These are phyloP conservation scores for Pythium rishiriense DNA, from an alignment of 352 stramenopile species.

Conservation along the genomic window DNA sequence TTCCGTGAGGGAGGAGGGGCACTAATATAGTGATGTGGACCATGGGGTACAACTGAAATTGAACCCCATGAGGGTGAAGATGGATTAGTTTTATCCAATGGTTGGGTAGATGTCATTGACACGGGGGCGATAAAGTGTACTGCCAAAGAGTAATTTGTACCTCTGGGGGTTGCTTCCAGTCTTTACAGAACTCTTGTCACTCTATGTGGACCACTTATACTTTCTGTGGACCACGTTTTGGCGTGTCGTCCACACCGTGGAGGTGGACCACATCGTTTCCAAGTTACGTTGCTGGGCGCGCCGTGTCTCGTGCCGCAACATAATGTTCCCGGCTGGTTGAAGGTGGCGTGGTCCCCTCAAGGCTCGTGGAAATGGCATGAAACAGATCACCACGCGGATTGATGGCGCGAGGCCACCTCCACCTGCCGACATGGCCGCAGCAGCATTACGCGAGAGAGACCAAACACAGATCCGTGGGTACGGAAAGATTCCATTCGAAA, in stretches of 20 bases:
- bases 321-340: neutral
- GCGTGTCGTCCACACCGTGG: neutral
- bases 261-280: neutral
- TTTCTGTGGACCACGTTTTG: neutral
- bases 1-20: neutral
- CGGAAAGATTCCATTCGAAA: constrained; percentile 2
- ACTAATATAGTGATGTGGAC: too few relatives aligned
- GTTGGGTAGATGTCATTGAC: too few relatives aligned
- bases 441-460: too few relatives aligned
- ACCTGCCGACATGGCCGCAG: neutral
- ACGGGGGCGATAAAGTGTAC: neutral
- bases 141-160: neutral
- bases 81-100: too few relatives aligned
- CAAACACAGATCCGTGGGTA: constrained; percentile 3
- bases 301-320: neutral
- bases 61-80: too few relatives aligned
- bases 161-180: neutral
- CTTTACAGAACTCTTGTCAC: too few relatives aligned
- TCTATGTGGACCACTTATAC: neutral
- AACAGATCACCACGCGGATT: constrained; percentile 3
- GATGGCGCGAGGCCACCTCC: neutral
- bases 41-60: too few relatives aligned
- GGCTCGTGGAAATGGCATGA: constrained; percentile 7
- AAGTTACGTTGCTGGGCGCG: neutral
- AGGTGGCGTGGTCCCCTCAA: neutral